Evolutionary conservation across 768 basidiomycete species (phyloP).

Genomic region (Boletus reticulatus): DNA sequence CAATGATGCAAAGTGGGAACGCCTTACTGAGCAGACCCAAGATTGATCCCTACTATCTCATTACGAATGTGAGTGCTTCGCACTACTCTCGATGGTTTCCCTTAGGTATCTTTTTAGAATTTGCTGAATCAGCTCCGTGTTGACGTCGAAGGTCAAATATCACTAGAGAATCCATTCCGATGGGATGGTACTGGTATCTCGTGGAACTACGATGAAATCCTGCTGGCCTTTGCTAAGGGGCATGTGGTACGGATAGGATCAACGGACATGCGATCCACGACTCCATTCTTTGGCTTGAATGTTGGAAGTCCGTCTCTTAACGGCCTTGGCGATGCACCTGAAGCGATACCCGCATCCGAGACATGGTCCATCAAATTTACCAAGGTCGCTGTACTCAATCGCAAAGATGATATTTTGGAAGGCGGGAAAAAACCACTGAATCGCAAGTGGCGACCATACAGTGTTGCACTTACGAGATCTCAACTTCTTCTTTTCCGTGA

Average conservation of each 20-base stretch:
- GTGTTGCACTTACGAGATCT: slow-evolving; percentile 82
- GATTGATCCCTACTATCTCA: slow-evolving; percentile 91
- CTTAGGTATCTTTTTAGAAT: slow-evolving; percentile 42
- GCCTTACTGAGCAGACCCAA: slow-evolving; percentile 57
- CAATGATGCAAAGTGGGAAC: slow-evolving; percentile 32
- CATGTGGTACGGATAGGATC: slow-evolving; percentile 54
- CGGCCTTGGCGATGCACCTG: slow-evolving; percentile 26
- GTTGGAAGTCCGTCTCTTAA: slow-evolving; percentile 33
- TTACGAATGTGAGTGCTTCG: slow-evolving; percentile 60
- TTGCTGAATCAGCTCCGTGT: slow-evolving; percentile 67
- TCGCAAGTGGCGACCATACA: slow-evolving; percentile 88
- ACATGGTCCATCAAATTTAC: slow-evolving; percentile 61
- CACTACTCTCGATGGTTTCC: background rate
- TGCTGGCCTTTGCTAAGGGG: slow-evolving; percentile 60
- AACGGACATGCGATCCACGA: slow-evolving; percentile 38
- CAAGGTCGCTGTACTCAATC: slow-evolving; percentile 75
- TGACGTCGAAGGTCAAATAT: slow-evolving; percentile 57
- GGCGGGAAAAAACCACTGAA: slow-evolving; percentile 72
- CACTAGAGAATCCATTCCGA: slow-evolving; percentile 61
- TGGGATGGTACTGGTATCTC: slow-evolving; percentile 63
- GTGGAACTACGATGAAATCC: slow-evolving; percentile 68
- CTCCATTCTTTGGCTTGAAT: slow-evolving; percentile 42
- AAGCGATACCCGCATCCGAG: slow-evolving; percentile 29
- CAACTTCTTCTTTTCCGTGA: slow-evolving; percentile 92
- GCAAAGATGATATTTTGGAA: slow-evolving; percentile 78